phyloP scores from a whole-genome alignment of 192 early-diverging fungal genomes.

The Umbelopsis vinacea region DNA sequence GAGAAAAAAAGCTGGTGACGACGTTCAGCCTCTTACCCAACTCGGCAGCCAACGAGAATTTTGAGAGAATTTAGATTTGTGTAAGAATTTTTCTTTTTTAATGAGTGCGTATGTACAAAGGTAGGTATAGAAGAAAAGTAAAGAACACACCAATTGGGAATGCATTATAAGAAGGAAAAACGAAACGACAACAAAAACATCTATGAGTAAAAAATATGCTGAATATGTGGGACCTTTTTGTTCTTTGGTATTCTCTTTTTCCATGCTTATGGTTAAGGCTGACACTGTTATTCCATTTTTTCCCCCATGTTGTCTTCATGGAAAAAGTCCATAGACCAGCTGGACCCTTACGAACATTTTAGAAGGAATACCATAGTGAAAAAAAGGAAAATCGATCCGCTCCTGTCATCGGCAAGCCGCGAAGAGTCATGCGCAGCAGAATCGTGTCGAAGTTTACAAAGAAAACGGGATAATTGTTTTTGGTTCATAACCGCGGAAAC shows the following conservation, averaged over 20 bases:
- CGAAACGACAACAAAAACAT: background rate
- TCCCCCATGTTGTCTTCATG: background rate
- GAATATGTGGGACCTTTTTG: background rate
- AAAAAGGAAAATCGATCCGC: background rate
- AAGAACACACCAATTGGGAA: background rate
- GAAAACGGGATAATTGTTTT: too few relatives aligned
- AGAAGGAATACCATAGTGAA: background rate
- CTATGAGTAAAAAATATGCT: background rate
- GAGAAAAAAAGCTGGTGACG: background rate
- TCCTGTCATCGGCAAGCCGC: too few relatives aligned
- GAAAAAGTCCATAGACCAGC: conserved; percentile 12
- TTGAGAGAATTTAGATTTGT: background rate
- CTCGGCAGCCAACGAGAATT: background rate
- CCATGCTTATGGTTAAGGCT: conserved; percentile 20
- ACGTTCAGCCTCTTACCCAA: background rate
- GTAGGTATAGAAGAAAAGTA: background rate
- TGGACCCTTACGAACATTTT: conserved; percentile 14
- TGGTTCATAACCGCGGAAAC: background rate
- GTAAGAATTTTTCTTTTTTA: too few relatives aligned
- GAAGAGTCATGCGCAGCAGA: too few relatives aligned
- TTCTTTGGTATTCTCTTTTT: conserved; percentile 17
- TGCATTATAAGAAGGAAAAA: background rate
- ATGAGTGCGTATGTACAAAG: background rate
- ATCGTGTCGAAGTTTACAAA: too few relatives aligned
- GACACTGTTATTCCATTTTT: background rate